Base-by-base conservation (phyloP, 2,329 filamentous ascomycete species). In the Ciborinia camelliae region DNA sequence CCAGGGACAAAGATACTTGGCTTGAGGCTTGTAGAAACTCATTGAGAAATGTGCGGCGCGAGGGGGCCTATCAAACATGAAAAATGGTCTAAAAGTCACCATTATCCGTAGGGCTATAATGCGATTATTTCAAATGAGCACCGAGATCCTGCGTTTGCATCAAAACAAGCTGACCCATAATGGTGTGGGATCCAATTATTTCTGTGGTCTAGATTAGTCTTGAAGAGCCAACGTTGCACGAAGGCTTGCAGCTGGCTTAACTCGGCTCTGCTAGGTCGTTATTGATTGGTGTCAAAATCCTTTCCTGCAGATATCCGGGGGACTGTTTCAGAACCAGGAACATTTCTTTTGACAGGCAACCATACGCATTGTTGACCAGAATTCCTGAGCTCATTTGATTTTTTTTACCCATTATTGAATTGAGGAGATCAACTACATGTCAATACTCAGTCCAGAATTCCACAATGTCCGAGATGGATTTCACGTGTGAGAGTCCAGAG, bases 1-100 rank as follows among this genome's bases (percentile, higher is more conserved):
- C 1, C 3, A 23, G 1, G 30, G 2, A 1, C 14, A 20, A 2
- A 3, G 4, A 12, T 3, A 0, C 0, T 35, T 47, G 8, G 4
- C 3, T 23, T 0, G 12, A 45, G 39, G 1, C 20, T 47, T 35
- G 14, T 7, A 47, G 14, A 26, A 18, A 26, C n/a, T 12, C 10
- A 3, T 28, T 43, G 3, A 57, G 3, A 50, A 18, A 28, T 30
- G 2, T 7, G 15, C 48, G 30, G 48, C 9, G 8, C 20, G 10
- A 30, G 1, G 8, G 3, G n/a, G n/a, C n/a, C 28, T 12, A 32
- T 12, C 48, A 32, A 26, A 41, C 39, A 41, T 3, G 14, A 41
- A 2, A 14, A 6, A 15, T 7, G 23, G 5, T 15, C 10, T 28
- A 8, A 26, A 48, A 37, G 4, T 9, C 35, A 10, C 35, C n/a